Evolutionary conservation across 2,329 filamentous ascomycete species (phyloP), one percentile per base, ranked within the genome.

Genomic region (Exserohilum rostratum): DNA sequence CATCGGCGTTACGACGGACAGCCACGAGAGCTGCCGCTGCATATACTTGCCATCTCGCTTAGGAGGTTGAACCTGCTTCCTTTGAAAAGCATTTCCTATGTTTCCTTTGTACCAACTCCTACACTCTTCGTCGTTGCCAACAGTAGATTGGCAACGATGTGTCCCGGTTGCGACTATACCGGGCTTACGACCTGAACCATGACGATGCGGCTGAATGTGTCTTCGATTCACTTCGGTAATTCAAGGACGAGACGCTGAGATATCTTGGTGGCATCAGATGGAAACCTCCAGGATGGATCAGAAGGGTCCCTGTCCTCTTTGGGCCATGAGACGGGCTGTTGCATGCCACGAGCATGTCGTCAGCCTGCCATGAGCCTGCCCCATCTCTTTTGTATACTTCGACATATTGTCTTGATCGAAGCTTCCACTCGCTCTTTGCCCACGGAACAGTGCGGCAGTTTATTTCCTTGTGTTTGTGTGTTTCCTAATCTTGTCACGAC

Each of bases 31-130:
- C 60, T 65, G 53, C 65, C 57, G 55, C 33, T 57, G 59, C 57
- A 60, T 57, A 56, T 58, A 62, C 60, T 61, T 55, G 57, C 49
- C 57, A 55, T 55, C 27, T 64, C 58, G 63, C 64, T 53, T 54
- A 56, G 50, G 61, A 60, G 56, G 55, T 50, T 46, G 51, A 47
- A 55, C 61, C 50, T 62, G 56, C 57, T 58, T 55, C 53, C 20
- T 57, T 35, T 57, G 50, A 68, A 70, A 69, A 69, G 67, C 58
- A 68, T 74, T 51, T 72, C 67, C 46, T 71, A 63, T 70, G 68
- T 73, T 53, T 51, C 63, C 64, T 68, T 48, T 40, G 67, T 68
- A 66, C 50, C 58, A 39, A 44, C 56, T 58, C 43, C 53, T 60
- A 61, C 57, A 54, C 61, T 62, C 55, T 53, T 53, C 30, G 57